Percentiles rank a stretch among this genome's conserved stretches.
These are phyloP conservation scores for Pistacia atlantica DNA, from an alignment of 345 rosid genomes.

Conservation along the genomic window DNA sequence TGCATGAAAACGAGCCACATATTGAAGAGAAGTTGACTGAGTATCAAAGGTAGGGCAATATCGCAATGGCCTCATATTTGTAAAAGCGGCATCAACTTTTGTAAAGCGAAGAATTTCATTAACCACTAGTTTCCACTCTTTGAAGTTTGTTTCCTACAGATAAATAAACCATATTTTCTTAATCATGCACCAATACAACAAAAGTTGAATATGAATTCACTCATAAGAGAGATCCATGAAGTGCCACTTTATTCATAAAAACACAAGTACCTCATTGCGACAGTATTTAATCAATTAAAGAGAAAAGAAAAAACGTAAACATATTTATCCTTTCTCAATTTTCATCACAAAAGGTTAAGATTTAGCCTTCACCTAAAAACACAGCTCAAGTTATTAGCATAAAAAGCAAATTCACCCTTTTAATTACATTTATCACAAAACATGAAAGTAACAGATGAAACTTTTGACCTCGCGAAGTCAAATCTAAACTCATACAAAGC, in stretches of 20 bases:
- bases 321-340: neutral
- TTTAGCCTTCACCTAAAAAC: neutral
- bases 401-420: neutral
- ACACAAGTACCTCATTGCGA: neutral
- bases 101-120: constrained; percentile 78
- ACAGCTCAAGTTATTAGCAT: too few relatives aligned
- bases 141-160: constrained; percentile 77
- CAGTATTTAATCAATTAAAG: neutral
- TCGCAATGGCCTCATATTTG: constrained; percentile 71
- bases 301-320: neutral
- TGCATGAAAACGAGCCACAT: constrained; percentile 79
- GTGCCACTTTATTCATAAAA: neutral
- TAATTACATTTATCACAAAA: neutral
- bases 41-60: constrained; percentile 68
- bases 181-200: neutral
- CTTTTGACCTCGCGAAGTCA: neutral
- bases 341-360: neutral
- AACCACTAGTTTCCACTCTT: constrained; percentile 89
- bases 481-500: neutral
- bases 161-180: constrained; percentile 8
- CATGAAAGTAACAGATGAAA: constrained; percentile 7
- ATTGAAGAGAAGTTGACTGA: constrained; percentile 73
- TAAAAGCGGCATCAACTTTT: constrained; percentile 43
- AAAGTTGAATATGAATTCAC: neutral
- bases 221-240: neutral